A percentile compares a stretch with the other conserved stretches of the same genome.
Evolutionary conservation across 805 yeast species (phyloP).

Genomic region (Ogataea trehaloabstinens): DNA sequence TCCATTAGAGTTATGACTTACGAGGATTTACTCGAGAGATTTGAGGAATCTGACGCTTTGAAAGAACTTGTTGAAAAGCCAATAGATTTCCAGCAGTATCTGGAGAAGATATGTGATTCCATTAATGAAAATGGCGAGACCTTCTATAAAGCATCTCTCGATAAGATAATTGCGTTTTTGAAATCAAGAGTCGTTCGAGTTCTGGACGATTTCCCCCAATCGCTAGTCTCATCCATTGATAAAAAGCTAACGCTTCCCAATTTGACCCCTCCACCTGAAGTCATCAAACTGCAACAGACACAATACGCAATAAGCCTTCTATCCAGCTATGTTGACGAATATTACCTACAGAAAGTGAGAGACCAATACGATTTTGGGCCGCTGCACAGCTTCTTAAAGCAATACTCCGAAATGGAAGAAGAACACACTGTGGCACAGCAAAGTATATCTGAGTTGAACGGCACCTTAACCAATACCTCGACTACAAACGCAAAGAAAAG

Average conservation of each 20-base stretch:
- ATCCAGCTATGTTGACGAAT: constrained; percentile 39
- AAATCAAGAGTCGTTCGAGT: constrained; percentile 38
- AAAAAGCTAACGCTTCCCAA: constrained; percentile 26
- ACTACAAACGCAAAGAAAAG: constrained; percentile 17
- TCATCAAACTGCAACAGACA: constrained; percentile 35
- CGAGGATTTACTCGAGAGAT: constrained; percentile 41
- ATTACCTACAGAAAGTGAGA: constrained; percentile 27
- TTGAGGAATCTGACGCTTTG: constrained; percentile 25
- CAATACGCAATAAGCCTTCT: constrained; percentile 47
- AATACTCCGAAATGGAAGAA: constrained; percentile 18
- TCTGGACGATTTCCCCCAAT: constrained; percentile 35
- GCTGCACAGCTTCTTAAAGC: constrained; percentile 19
- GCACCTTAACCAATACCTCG: constrained; percentile 18
- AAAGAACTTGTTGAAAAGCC: constrained; percentile 24
- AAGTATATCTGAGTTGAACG: constrained; percentile 32
- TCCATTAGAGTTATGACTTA: constrained; percentile 34
- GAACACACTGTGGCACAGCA: constrained; percentile 28
- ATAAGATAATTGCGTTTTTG: constrained; percentile 39
- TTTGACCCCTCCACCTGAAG: constrained; percentile 30
- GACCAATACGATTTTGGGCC: constrained; percentile 19
- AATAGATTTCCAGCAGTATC: constrained; percentile 22
- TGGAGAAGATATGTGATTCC: constrained; percentile 38
- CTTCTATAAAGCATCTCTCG: constrained; percentile 43
- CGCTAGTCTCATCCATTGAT: constrained; percentile 16
- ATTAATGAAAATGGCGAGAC: constrained; percentile 43